Base-by-base conservation (phyloP, 2,329 filamentous ascomycete species). In the Xylariaceae sp. region DNA sequence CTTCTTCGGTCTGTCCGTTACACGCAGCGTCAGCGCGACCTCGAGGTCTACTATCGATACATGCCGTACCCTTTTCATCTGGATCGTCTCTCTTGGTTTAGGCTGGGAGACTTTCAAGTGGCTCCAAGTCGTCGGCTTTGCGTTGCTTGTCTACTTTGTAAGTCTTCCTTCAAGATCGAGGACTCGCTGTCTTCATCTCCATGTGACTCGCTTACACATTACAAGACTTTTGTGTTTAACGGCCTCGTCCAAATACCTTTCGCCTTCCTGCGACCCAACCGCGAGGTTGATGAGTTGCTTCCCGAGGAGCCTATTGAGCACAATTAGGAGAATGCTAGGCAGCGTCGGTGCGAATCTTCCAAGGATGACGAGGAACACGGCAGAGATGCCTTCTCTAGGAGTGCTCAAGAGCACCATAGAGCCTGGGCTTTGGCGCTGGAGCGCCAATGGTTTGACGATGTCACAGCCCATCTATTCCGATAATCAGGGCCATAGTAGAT, bases 101-200 rank as follows among this genome's bases (percentile, higher is more conserved):
- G 92, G 92, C 55, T 99, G 94, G 94, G 94, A 99, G 74, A 86
- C 84, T 0, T 97, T 99, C 82, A 97, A 97, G 74, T 95, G 90
- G 88, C 81, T 99, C 6, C 94, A 99, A 73, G 90, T 99, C 13
- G 69, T 83, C 3, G 94, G 94, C 1, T 99, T 99, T 63, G 88
- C 75, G 1, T 74, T 97, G 59, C 80, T 99, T 34, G 94, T 99
- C 13, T 99, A 97, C 68, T 95, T 94, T 60, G 99, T 97, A 96
- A 71, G 70, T 97, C 40, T 97, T 97, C 78, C 97, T 97, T 71
- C 22, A 91, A 95, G 57, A 83, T 99, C 53, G 81, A 97, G n/a
- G 78, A 84, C 54, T 90, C 91, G 18, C 94, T 94, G 1, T 74
- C 95, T 54, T 82, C 83, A 68, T 4, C 22, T 7, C 22, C 4